Evolutionary conservation across 345 rosid genomes (phyloP), one percentile per base, ranked within the genome.

Genomic region (Arabidopsis thaliana): DNA sequence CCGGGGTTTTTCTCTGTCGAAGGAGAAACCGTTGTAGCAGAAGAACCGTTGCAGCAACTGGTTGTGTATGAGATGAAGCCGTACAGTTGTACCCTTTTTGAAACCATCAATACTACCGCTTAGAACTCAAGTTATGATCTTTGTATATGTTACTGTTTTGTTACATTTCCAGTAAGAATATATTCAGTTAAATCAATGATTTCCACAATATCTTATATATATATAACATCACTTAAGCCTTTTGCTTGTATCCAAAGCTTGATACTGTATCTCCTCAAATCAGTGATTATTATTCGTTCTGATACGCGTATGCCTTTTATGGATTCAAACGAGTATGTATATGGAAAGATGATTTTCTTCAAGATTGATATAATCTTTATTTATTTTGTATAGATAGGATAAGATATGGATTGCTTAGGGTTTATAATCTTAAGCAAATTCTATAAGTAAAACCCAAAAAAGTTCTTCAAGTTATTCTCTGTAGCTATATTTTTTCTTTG

Each of bases 41-140:
- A 69, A 24, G 65, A 80, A 79, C 82, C 86, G 78, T 75, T 72
- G 79, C 60, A 6, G 20, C 93, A 90, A 34, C 71, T 78, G 46
- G 61, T 80, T 46, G 59, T 80, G 33, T 89, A 90, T 13, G 83
- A 87, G 82, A 85, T 95, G 93, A 88, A 90, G 81, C 81, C 97
- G 57, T 81, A 85, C 80, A 90, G 97, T 81, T 90, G 99, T 74
- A 76, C 81, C 12, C 77, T 95, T 57, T 90, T 95, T 78, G 97
- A 95, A 90, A 87, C 93, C 71, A 68, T 77, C 62, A 64, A 28
- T 45, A 24, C 36, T 45, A 75, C 59, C 51, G 59, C 63, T 58
- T 86, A 74, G 84, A 71, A 64, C 68, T 72, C 34, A 44, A 32
- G 33, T 25, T 34, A n/a, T 65, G 8, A 65, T 41, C 25, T 25